Evolutionary conservation across 2,329 filamentous ascomycete species (phyloP).

Genomic region (Tetracladium maxilliforme): DNA sequence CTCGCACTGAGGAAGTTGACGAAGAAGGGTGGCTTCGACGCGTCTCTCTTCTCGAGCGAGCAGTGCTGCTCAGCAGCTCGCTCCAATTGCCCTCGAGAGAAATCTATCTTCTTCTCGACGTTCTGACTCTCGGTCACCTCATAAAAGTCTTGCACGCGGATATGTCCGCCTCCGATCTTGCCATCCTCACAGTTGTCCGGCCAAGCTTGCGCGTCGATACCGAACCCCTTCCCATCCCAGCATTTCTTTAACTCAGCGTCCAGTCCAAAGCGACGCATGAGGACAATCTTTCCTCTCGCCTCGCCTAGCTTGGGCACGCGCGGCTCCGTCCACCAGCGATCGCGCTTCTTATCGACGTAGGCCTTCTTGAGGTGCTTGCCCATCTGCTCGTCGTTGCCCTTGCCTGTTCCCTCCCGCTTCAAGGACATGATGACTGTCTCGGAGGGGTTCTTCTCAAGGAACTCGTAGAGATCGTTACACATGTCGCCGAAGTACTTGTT

Average conservation of each 20-base stretch:
- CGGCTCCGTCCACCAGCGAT: constrained; percentile 66
- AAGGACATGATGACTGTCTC: constrained; percentile 78
- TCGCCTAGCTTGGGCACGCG: constrained; percentile 66
- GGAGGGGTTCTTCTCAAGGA: constrained; percentile 61
- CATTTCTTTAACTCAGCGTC: constrained; percentile 36
- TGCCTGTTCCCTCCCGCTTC: constrained; percentile 82
- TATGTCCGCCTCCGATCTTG: constrained; percentile 50
- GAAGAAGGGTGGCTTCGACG: constrained; percentile 47
- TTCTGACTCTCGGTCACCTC: constrained; percentile 62
- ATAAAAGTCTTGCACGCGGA: constrained; percentile 91
- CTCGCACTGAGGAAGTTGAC: constrained; percentile 84
- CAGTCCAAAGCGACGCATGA: constrained; percentile 67
- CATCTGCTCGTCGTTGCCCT: constrained; percentile 65
- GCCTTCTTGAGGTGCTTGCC: constrained; percentile 56
- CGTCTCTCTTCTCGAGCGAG: constrained; percentile 10
- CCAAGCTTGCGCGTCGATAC: constrained; percentile 54
- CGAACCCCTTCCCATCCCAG: constrained; percentile 35
- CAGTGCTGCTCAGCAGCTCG: constrained; percentile 43
- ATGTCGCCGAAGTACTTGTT: constrained; percentile 66
- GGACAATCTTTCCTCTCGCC: constrained; percentile 67
- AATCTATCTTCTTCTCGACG: constrained; percentile 68
- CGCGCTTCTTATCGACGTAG: constrained; percentile 43
- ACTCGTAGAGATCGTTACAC: constrained; percentile 55
- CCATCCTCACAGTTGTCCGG: constrained; percentile 79
- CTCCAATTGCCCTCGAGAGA: constrained; percentile 61